These are phyloP conservation scores for Phallus indusiatus DNA, from an alignment of 768 basidiomycete genomes.

Conservation along the genomic window DNA sequence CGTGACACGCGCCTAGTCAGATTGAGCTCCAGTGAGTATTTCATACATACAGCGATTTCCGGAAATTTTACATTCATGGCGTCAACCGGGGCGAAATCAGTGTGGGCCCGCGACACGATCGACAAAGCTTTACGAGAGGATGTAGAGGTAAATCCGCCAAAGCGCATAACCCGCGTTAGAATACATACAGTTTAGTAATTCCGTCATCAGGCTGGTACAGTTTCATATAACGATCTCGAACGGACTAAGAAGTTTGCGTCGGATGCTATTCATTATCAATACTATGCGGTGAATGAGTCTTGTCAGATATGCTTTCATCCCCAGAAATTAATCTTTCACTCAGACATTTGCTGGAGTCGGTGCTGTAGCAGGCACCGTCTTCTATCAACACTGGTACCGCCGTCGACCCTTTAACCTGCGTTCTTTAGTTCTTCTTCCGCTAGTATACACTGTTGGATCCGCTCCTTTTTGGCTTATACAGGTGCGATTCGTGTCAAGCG, in stretches of 20 bases:
- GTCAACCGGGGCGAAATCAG: background rate
- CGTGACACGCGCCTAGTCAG: too few relatives aligned
- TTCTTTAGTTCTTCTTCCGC: background rate
- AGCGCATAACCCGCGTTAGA: background rate
- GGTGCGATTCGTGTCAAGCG: background rate
- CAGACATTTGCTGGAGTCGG: background rate
- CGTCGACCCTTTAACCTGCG: background rate
- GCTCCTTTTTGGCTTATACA: background rate
- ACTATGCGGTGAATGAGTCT: background rate
- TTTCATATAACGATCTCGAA: constrained; percentile 4
- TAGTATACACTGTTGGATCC: background rate
- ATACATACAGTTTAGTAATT: background rate
- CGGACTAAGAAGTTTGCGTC: constrained; percentile 3
- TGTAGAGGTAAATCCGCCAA: background rate
- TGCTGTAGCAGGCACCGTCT: background rate
- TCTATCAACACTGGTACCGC: constrained; percentile 6
- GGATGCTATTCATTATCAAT: background rate
- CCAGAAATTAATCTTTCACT: background rate
- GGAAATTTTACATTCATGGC: background rate
- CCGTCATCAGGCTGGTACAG: constrained; percentile 2
- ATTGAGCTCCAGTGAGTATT: too few relatives aligned
- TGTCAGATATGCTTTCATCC: background rate
- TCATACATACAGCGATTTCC: too few relatives aligned
- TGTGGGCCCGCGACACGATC: background rate
- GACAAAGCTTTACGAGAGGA: background rate